phyloP scores from a whole-genome alignment of 257 asterid species.

The Capsicum pubescens region DNA sequence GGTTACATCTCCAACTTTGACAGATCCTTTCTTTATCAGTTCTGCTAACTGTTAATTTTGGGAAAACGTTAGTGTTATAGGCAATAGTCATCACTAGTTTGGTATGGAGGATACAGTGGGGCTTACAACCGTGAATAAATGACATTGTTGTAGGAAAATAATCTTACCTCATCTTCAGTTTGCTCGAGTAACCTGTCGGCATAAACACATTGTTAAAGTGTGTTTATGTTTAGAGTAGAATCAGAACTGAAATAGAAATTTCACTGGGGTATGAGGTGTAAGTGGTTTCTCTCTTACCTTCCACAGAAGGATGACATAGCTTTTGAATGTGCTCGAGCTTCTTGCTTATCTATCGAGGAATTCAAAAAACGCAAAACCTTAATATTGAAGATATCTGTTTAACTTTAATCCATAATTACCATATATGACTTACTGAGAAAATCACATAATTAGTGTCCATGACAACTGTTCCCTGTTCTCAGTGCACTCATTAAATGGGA shows the following conservation, averaged over 20 bases:
- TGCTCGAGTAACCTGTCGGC: conserved; percentile 82
- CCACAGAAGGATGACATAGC: conserved; percentile 90
- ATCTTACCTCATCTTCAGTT: conserved; percentile 86
- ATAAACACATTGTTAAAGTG: background rate
- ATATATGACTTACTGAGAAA: background rate
- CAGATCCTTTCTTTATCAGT: conserved; percentile 73
- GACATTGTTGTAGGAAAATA: conserved; percentile 20
- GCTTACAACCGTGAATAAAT: background rate
- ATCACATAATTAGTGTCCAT: background rate
- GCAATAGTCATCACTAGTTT: background rate
- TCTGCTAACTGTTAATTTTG: conserved; percentile 65
- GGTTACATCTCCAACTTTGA: conserved; percentile 74
- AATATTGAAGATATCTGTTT: background rate
- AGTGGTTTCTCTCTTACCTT: conserved; percentile 58
- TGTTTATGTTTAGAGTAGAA: background rate
- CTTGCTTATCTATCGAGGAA: conserved; percentile 69
- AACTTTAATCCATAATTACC: conserved; percentile 7
- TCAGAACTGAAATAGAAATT: background rate
- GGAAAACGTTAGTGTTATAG: background rate
- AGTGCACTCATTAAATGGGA: background rate
- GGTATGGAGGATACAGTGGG: background rate
- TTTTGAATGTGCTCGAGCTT: conserved; percentile 82
- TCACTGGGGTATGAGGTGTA: conserved; percentile 17
- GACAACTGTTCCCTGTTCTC: background rate
- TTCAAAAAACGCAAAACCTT: conserved; percentile 9